Conservation (phyloP, 2,329 filamentous ascomycete genomes). For the Calonectria fujianensis region DNA sequence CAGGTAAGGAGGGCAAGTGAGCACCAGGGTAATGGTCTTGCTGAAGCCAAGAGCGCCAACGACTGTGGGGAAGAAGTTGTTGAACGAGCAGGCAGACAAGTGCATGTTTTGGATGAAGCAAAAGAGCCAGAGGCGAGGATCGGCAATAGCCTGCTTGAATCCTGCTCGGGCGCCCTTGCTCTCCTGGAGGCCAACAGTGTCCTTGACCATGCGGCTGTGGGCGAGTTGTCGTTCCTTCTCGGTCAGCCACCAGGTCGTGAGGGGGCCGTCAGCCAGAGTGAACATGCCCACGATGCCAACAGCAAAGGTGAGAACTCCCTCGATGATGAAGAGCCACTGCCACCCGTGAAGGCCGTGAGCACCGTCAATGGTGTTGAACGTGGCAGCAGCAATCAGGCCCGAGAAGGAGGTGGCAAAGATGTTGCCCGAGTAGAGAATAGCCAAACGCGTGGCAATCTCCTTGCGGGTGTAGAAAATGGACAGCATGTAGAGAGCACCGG, state of each 20-base stretch:
- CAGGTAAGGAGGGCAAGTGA: constrained; percentile 68
- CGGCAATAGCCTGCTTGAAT: constrained; percentile 50
- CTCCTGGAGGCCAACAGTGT: constrained; percentile 56
- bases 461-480: constrained; percentile 73
- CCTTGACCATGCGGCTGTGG: constrained; percentile 60
- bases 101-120: constrained; percentile 57
- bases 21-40: constrained; percentile 67
- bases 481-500: constrained; percentile 62
- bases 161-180: constrained; percentile 62
- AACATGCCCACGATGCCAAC: constrained; percentile 58
- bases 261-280: constrained; percentile 61
- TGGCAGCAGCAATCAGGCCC: constrained; percentile 66
- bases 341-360: constrained; percentile 54
- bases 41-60: constrained; percentile 66
- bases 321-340: constrained; percentile 60
- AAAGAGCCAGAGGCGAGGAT: constrained; percentile 56
- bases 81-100: constrained; percentile 53
- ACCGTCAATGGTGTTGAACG: constrained; percentile 59
- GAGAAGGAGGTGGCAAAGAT: constrained; percentile 62
- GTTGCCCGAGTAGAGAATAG: constrained; percentile 65
- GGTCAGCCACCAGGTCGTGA: constrained; percentile 61
- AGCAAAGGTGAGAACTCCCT: constrained; percentile 55
- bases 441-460: constrained; percentile 63
- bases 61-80: constrained; percentile 63
- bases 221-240: constrained; percentile 64